phyloP scores from a whole-genome alignment of 2,329 filamentous ascomycete species.

The Xylogone sp. region DNA sequence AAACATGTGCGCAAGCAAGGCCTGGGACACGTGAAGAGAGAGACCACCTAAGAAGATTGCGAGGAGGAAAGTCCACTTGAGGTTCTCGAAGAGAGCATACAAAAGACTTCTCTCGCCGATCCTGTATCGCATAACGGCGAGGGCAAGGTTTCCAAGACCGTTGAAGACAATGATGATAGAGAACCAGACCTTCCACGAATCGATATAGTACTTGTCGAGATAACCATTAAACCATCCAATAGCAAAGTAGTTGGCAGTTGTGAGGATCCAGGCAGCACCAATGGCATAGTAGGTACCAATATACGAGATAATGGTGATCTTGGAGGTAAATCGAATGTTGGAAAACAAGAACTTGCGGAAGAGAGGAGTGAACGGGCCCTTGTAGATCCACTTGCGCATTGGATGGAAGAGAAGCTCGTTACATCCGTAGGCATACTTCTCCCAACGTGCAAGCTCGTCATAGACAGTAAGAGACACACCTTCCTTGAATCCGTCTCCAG shows the following conservation, averaged over 20 bases:
- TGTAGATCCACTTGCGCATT: conserved; percentile 66
- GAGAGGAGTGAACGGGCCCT: conserved; percentile 74
- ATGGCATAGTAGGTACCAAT: conserved; percentile 80
- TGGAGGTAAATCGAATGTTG: conserved; percentile 70
- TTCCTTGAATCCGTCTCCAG: conserved; percentile 75
- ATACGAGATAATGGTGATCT: conserved; percentile 72
- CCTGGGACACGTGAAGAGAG: conserved; percentile 76
- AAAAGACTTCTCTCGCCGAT: conserved; percentile 60
- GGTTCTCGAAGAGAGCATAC: conserved; percentile 55
- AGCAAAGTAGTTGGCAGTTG: conserved; percentile 69
- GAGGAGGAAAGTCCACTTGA: conserved; percentile 72
- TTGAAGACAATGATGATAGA: conserved; percentile 77
- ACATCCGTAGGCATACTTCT: conserved; percentile 83
- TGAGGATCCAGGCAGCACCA: conserved; percentile 71
- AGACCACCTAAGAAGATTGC: conserved; percentile 81
- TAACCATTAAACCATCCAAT: conserved; percentile 74
- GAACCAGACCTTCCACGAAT: conserved; percentile 78
- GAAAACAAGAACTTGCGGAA: conserved; percentile 72
- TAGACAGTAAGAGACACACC: conserved; percentile 82
- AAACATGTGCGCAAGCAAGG: conserved; percentile 78
- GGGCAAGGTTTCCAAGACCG: conserved; percentile 66
- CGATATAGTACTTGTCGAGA: conserved; percentile 76
- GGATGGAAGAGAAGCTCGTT: conserved; percentile 81
- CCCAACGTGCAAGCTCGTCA: conserved; percentile 80
- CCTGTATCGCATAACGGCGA: conserved; percentile 71